These are phyloP conservation scores for Fraxinus anomala DNA, from an alignment of 257 asterid species.

Conservation along the genomic window DNA sequence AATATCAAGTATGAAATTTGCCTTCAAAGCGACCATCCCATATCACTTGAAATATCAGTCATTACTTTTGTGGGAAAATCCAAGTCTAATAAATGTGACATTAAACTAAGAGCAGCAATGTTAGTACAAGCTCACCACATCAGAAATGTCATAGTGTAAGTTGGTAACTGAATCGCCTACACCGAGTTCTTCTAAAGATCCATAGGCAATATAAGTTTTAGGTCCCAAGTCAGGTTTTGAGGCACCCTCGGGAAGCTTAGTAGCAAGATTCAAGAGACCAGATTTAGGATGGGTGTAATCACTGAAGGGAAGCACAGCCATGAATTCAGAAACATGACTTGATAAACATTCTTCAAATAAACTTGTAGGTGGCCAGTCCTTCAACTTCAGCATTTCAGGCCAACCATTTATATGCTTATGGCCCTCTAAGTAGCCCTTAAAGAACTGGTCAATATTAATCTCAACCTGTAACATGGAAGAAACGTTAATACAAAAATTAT, in stretches of 20 bases:
- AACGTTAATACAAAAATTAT: background rate
- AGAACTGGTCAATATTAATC: constrained; percentile 65
- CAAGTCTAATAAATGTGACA: background rate
- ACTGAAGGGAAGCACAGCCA: constrained; percentile 72
- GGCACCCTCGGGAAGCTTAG: constrained; percentile 71
- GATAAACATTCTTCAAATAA: constrained; percentile 77
- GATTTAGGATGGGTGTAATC: constrained; percentile 73
- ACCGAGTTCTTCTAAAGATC: constrained; percentile 71
- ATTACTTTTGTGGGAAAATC: background rate
- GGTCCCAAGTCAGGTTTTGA: constrained; percentile 89
- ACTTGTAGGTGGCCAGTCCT: constrained; percentile 89
- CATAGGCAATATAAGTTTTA: constrained; percentile 83
- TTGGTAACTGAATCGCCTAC: constrained; percentile 79
- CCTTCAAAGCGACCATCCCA: background rate
- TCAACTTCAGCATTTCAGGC: constrained; percentile 83
- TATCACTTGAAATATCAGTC: background rate
- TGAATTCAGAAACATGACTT: constrained; percentile 69
- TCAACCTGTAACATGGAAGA: constrained; percentile 55
- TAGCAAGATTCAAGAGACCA: constrained; percentile 73
- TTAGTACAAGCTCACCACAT: constrained; percentile 59
- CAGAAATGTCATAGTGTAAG: constrained; percentile 81
- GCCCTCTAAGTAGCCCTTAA: constrained; percentile 77
- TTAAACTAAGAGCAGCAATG: constrained; percentile 5
- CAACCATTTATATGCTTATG: constrained; percentile 58
- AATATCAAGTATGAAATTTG: background rate